phyloP scores from a whole-genome alignment of 75 land plant genomes.

The Chamaecyparis obtusa region DNA sequence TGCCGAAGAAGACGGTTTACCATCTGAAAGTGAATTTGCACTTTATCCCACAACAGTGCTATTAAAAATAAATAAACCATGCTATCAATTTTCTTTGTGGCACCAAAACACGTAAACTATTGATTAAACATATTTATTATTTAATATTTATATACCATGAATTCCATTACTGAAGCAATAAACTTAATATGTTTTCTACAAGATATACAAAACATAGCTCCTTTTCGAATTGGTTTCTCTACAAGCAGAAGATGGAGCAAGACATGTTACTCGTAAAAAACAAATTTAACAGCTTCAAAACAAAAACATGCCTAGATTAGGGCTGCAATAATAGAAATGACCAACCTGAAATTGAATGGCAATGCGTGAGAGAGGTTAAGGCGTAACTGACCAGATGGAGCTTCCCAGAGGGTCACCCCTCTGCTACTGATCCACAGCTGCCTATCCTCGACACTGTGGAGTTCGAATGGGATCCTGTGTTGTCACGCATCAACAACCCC shows the following conservation, averaged over 20 bases:
- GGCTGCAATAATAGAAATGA: background rate
- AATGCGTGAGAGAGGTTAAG: conserved; percentile 61
- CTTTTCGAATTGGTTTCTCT: background rate
- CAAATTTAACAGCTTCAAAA: background rate
- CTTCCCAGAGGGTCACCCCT: conserved; percentile 81
- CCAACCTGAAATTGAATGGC: conserved; percentile 25
- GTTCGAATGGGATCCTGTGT: conserved; percentile 79
- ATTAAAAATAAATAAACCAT: background rate
- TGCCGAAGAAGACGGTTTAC: background rate
- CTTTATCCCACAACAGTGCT: too few species aligned
- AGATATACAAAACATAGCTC: background rate
- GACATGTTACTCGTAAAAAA: background rate
- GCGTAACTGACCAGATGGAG: conserved; percentile 43
- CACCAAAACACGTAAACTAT: background rate
- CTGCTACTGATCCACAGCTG: conserved; percentile 66
- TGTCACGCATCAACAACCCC: conserved; percentile 45
- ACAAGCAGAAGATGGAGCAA: background rate
- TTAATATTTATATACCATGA: background rate
- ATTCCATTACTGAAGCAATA: background rate
- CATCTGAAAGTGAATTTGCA: background rate
- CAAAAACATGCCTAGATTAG: background rate
- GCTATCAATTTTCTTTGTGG: background rate
- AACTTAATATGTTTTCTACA: background rate
- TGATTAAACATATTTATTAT: background rate
- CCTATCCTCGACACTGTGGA: conserved; percentile 67